phyloP scores from a whole-genome alignment of 1,284 basidiomycete genomes.

The Mixia osmundae region DNA sequence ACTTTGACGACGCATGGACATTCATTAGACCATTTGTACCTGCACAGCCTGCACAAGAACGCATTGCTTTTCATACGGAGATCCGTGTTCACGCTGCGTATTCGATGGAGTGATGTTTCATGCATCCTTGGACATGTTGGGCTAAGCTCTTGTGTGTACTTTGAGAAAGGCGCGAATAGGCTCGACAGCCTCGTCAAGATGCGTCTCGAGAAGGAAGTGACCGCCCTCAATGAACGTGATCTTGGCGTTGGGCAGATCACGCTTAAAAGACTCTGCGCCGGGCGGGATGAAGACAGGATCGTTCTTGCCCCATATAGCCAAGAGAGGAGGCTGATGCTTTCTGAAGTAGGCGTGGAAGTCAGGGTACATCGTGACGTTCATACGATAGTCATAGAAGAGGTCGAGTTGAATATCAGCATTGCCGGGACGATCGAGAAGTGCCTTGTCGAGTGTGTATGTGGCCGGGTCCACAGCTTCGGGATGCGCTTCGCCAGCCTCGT shows the following conservation, averaged over 20 bases:
- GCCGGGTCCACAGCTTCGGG: slow-evolving; percentile 17
- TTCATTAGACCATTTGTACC: no score
- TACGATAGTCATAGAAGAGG: slow-evolving; percentile 27
- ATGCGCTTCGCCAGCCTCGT: slow-evolving; percentile 21
- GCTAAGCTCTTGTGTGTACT: no score
- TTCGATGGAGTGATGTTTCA: no score
- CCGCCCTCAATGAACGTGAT: slow-evolving; percentile 28
- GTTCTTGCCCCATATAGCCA: slow-evolving; percentile 30
- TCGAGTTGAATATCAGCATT: slow-evolving; percentile 26
- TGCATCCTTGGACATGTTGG: no score
- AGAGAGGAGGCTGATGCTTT: slow-evolving; percentile 23
- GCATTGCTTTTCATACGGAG: no score
- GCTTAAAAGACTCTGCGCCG: slow-evolving; percentile 28
- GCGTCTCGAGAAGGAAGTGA: slow-evolving; percentile 29
- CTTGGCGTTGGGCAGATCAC: slow-evolving; percentile 24
- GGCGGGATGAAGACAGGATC: slow-evolving; percentile 27
- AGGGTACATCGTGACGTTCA: slow-evolving; percentile 28
- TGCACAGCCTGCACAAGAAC: no score
- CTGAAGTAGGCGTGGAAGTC: slow-evolving; percentile 28
- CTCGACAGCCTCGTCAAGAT: slow-evolving; percentile 16
- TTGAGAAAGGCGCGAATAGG: slow-evolving; percentile 1
- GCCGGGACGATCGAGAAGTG: slow-evolving; percentile 24
- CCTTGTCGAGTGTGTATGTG: slow-evolving; percentile 26
- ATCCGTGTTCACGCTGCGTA: no score
- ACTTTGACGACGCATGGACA: no score